Conservation (phyloP, 345 rosid genomes). For the Geranium rotundifolium region DNA sequence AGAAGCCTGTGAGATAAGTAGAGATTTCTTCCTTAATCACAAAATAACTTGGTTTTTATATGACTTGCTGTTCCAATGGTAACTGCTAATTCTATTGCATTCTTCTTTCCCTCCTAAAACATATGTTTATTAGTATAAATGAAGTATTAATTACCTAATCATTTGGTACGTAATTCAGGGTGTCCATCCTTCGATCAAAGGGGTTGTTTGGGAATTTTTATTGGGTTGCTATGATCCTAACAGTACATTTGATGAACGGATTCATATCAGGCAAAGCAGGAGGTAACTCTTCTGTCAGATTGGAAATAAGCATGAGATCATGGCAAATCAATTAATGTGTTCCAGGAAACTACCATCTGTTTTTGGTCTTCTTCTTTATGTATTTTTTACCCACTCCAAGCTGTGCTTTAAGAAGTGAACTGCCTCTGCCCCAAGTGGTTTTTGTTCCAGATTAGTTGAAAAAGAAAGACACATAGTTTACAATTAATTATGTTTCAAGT, state of each 20-base stretch:
- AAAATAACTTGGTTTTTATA: not conserved
- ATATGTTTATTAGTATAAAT: not conserved
- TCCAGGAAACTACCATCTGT: not conserved
- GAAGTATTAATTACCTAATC: slow-evolving; percentile 5
- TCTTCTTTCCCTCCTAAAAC: not conserved
- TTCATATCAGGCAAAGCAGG: slow-evolving; percentile 45
- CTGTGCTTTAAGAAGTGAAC: too few species aligned
- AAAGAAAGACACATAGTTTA: not conserved
- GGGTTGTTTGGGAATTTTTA: slow-evolving; percentile 85
- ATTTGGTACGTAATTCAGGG: slow-evolving; percentile 46
- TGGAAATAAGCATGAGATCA: not conserved
- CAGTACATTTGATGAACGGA: slow-evolving; percentile 69
- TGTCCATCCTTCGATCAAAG: slow-evolving; percentile 89
- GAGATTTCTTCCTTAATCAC: not conserved
- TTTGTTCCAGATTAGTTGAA: not conserved
- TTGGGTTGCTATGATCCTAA: slow-evolving; percentile 92
- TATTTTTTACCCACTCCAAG: too few species aligned
- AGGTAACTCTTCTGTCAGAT: slow-evolving; percentile 34
- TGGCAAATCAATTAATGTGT: slow-evolving; percentile 3
- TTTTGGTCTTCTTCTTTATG: too few species aligned
- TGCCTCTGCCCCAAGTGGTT: not conserved
- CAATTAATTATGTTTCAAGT: not conserved
- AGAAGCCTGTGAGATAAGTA: not conserved
- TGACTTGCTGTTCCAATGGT: not conserved
- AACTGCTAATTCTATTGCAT: not conserved